These are phyloP conservation scores for Rhododendron williamsianum DNA, from an alignment of 148 eudicot genomes.

Conservation along the genomic window DNA sequence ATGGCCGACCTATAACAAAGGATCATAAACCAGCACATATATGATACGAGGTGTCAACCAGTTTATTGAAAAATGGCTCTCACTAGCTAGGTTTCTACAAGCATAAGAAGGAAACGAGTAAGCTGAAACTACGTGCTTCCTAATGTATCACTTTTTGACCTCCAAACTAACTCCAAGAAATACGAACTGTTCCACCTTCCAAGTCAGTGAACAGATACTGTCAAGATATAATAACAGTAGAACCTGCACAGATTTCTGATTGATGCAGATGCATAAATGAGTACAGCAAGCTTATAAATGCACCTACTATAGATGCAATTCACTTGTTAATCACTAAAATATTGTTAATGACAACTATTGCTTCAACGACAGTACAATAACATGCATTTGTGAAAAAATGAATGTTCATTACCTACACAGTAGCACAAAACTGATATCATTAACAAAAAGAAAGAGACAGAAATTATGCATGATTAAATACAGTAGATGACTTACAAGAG, in stretches of 20 bases:
- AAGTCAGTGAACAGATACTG: neutral
- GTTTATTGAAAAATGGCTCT: neutral
- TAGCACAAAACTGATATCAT: neutral
- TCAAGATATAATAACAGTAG: neutral
- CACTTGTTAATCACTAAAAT: neutral
- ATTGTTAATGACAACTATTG: neutral
- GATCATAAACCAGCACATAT: neutral
- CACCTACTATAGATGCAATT: neutral
- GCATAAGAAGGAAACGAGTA: neutral
- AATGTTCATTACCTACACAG: neutral
- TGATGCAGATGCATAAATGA: neutral
- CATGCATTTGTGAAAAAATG: neutral
- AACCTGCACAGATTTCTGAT: neutral
- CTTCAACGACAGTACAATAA: neutral
- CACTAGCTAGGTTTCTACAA: neutral
- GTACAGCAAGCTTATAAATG: neutral
- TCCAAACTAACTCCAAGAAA: neutral
- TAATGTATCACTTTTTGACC: neutral
- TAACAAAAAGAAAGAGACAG: neutral
- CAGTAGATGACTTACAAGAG: conserved; percentile 54
- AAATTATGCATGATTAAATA: neutral
- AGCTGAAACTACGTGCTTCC: neutral
- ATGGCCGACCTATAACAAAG: neutral
- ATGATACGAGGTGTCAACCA: neutral
- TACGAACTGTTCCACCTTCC: neutral